Conservation (phyloP, 176 grass and related monocot species). For the Elymus sibiricus region DNA sequence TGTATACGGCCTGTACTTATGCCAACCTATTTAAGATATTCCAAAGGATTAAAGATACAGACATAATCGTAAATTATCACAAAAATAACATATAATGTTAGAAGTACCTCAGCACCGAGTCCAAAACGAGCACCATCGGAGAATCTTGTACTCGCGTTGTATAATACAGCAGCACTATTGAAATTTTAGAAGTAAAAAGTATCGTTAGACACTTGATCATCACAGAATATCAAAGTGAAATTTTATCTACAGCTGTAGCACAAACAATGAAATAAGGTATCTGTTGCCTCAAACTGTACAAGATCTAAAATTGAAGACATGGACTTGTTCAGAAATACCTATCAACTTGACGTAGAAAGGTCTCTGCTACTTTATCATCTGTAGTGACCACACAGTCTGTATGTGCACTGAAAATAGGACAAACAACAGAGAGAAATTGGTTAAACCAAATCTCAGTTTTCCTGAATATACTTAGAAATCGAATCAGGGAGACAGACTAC, state of each 20-base stretch:
- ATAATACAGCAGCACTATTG: conserved; percentile 85
- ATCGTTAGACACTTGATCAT: conserved; percentile 22
- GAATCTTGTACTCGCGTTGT: conserved; percentile 92
- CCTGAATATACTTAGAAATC: not conserved
- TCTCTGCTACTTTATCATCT: conserved; percentile 62
- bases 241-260: not conserved
- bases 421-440: not conserved
- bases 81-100: not conserved
- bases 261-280: not conserved
- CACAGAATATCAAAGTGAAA: conserved; percentile 2
- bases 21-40: conserved; percentile 72
- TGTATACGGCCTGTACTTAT: conserved; percentile 99
- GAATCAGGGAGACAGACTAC: not conserved
- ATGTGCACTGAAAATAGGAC: conserved; percentile 62
- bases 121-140: conserved; percentile 97
- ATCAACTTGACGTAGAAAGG: conserved; percentile 81
- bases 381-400: conserved; percentile 85
- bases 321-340: conserved; percentile 45
- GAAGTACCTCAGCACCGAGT: conserved; percentile 89
- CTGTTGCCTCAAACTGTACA: not conserved
- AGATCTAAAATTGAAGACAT: not conserved
- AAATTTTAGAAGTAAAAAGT: conserved; percentile 14
- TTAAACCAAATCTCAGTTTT: conserved; percentile 11
- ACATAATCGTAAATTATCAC: not conserved
- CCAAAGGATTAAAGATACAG: conserved; percentile 13